Evolutionary conservation across 768 basidiomycete genomes (phyloP), one percentile per base, ranked within the genome.

Genomic region (Leucocoprinus sp.): DNA sequence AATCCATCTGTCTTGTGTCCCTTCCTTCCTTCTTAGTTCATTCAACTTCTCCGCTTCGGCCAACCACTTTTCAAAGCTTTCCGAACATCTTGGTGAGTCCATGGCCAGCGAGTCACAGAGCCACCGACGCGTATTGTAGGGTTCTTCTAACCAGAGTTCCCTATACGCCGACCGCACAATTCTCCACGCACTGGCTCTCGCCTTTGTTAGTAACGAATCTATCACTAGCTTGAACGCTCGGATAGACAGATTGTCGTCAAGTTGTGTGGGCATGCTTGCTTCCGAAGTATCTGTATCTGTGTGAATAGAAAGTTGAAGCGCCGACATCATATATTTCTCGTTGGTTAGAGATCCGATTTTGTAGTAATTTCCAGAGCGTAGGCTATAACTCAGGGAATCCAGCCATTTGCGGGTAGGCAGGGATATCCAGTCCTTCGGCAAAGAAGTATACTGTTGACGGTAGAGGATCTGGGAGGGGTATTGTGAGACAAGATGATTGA

Each of bases 381-480:
- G 62, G 50, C 70, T 68, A 22, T 62, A 61, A 3, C 82, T 69
- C 11, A 89, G 43, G 0, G 65, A 57, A 5, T 55, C 58, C 14
- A 87, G 64, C 85, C 85, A 89, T 12, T 37, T 45, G 14, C 64
- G 57, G 0, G 64, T 55, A 1, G 68, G 69, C 3, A 57, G 45
- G 36, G 67, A 63, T 1, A 80, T 57, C 26, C 75, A 58, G 4
- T 57, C 53, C 18, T 59, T 54, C 12, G 73, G 70, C 14, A 78
- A 60, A 7, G 66, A 59, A 21, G 59, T 57, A 1, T 71, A 56
- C 39, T 70, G 68, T 49, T 75, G 71, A 29, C 66, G 60, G 59
- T 75, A 87, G 7, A 69, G 52, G 42, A 64, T 62, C 55, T 87
- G 85, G 1, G 82, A 84, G 3, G 86, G 86, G 59, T 82, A 84